A percentile compares a stretch with the other conserved stretches of the same genome.
Conservation (phyloP, 2,329 filamentous ascomycete genomes). For the Sporothrix phasma region DNA sequence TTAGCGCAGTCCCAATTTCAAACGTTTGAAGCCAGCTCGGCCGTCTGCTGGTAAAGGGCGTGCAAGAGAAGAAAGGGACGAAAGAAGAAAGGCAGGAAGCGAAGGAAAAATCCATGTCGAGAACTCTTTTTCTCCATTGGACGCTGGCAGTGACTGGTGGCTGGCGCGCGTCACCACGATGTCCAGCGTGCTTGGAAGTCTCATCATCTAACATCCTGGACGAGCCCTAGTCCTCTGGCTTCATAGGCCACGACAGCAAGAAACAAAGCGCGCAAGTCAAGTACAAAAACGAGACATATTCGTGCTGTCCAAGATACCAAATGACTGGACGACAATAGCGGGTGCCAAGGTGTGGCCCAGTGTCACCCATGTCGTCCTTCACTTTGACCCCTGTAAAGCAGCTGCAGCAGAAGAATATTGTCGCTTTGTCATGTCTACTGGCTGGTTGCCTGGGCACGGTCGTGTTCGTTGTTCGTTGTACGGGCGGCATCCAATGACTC, state of each 20-base stretch:
- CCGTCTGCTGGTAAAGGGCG: not conserved
- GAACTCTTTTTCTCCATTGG: not conserved
- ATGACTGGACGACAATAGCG: not conserved
- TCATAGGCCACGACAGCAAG: not conserved
- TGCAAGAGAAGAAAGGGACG: not conserved
- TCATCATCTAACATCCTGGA: not conserved
- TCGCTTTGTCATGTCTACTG: no score
- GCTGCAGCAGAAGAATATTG: not conserved
- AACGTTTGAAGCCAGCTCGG: not conserved
- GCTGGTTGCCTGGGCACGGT: not conserved
- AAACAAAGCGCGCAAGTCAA: not conserved
- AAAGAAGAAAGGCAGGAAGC: not conserved
- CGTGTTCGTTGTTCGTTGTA: not conserved
- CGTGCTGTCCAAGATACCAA: not conserved
- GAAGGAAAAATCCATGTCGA: not conserved
- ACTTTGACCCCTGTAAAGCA: not conserved
- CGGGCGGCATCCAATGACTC: no score
- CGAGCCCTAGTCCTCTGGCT: not conserved
- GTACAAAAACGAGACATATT: not conserved
- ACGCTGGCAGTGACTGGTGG: not conserved
- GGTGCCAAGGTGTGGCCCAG: not conserved
- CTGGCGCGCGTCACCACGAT: not conserved
- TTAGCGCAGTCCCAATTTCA: constrained; percentile 10
- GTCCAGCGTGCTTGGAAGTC: no score
- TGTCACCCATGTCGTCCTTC: no score